Evolutionary conservation across 1,139 yeast species (phyloP), one percentile per base, ranked within the genome.

Genomic region (Candida glucosophila): DNA sequence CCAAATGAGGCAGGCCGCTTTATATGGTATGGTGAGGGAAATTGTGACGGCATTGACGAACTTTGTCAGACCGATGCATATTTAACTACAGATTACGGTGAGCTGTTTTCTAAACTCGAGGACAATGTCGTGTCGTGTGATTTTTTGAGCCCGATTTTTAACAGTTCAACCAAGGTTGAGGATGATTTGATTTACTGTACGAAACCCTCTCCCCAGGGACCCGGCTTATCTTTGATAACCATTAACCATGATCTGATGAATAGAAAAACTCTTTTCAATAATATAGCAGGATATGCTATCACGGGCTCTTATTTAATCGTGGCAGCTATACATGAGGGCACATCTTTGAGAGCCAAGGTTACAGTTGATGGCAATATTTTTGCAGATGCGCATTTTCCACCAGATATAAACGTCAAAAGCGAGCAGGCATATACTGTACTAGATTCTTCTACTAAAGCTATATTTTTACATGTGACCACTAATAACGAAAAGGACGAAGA

Each of bases 391-490:
- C 64, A 68, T 29, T 79, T 86, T 52, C 98, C 98, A 1, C 60
- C 65, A 17, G 75, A 80, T 43, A 62, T 80, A 39, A 53, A 64
- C 15, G 73, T 77, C 12, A 70, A 68, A 24, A 61, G 65, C 19
- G 80, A 78, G 39, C 81, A 78, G 37, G 93, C 95, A 0, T 88
- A 83, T 49, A 86, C 97, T 0, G 68, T 90, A 14, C 60, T 90
- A 28, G 92, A 85, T 22, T 75, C 93, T 0, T 68, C 69, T 19
- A 68, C 88, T 0, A 74, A 80, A 19, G 73, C 95, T 1, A 62
- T 90, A 5, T 80, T 88, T 51, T 51, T 90, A 56, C 96, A 86
- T 48, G 81, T 86, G 5, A 81, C 95, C 1, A 77, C 86, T 0
- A 64, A 63, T 36, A 49, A 58, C 14, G 62, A 60, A 5, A 32